Evolutionary conservation across 2,329 filamentous ascomycete genomes (phyloP), one percentile per base, ranked within the genome.

Genomic region (Raffaelea ambrosiae): DNA sequence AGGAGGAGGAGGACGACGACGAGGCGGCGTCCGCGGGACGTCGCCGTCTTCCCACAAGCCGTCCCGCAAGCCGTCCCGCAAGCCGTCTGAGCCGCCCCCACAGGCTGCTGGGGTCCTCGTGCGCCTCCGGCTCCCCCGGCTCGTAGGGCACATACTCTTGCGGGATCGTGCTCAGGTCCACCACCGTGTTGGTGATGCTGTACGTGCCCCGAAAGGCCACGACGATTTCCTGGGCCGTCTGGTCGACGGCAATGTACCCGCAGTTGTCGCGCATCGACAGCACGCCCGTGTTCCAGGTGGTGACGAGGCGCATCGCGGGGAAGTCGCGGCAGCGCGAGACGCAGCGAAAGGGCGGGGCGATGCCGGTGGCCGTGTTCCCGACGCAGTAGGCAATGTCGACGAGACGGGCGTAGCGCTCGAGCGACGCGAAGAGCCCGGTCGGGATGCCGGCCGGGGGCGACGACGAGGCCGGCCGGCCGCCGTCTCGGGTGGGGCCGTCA

Each of bases 361-460:
- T 83, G 36, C 91, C 93, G 51, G 97, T 82, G 36, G 91, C 93
- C 0, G 86, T 84, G 5, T 77, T 83, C 52, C 90, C 89, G 50
- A 97, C 86, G 64, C 93, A 98, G 67, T 97, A 97, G 43, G 88
- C 74, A 51, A 97, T 93, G 63, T 98, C 93, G 53, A 96, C 91
- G 22, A 97, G 77, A 47, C 90, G 83, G n/a, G 91, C 81, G 48
- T 91, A 73, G 59, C 95, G 86, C 65, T 96, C 89, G 14, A 98
- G 80, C 18, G 87, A 83, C 50, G 77, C 70, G 66, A 95, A 97
- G 52, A 29, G 26, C 13, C 7, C 7, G 7, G 13, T 13, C 26
- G 26, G 26, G 7, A 29, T 13, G 13, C 26, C 26, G 13, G 26
- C 26, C n/a, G n/a, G n/a, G n/a, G 26, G 13, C 26, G 26, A 29